These are phyloP conservation scores for Penicillium paradoxum DNA, from an alignment of 495 filamentous ascomycete genomes.

Conservation along the genomic window DNA sequence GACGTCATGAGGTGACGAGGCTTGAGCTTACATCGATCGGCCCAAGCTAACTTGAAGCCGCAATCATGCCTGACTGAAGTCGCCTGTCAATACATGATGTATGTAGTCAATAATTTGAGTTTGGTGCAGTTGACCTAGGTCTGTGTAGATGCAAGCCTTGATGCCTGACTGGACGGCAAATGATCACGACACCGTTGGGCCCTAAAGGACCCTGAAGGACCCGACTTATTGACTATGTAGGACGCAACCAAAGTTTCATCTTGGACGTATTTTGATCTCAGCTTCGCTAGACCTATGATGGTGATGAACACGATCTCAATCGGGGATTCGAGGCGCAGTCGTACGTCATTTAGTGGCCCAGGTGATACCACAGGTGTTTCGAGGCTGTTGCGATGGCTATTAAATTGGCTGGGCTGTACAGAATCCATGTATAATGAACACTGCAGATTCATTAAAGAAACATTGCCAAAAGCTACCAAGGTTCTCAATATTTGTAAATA, in stretches of 20 bases:
- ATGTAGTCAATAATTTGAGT: not conserved
- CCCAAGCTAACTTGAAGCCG: not conserved
- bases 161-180: constrained; percentile 16
- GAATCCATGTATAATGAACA: no score
- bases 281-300: not conserved
- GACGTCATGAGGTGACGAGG: not conserved
- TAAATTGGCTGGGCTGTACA: no score
- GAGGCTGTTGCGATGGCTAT: no score
- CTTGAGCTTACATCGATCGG: not conserved
- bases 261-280: not conserved
- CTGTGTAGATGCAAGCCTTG: constrained; percentile 15
- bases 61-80: not conserved
- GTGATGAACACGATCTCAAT: not conserved
- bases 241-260: not conserved
- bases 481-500: no score
- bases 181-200: constrained; percentile 6
- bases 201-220: not conserved
- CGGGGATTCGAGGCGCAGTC: not conserved
- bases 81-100: not conserved
- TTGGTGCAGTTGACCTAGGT: not conserved
- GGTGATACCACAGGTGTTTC: no score
- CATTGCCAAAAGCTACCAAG: no score
- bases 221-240: not conserved
- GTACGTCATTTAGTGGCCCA: no score
- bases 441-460: no score